phyloP scores from a whole-genome alignment of 176 grass and related monocot species.

The Typha latifolia region DNA sequence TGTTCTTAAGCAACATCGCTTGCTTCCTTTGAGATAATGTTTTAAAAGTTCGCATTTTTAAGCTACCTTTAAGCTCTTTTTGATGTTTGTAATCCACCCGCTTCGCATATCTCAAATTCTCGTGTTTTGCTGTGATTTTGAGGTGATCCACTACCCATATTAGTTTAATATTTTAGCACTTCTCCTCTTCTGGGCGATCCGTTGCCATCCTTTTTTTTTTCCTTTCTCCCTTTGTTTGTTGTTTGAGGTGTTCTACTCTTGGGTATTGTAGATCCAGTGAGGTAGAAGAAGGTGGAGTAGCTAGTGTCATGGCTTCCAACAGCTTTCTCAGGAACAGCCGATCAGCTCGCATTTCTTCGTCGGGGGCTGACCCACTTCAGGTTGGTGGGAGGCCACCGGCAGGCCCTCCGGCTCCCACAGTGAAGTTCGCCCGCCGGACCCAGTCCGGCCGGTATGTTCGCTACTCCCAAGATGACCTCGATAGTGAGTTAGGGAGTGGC shows the following conservation, averaged over 20 bases:
- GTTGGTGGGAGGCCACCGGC: not conserved
- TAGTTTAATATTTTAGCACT: no score
- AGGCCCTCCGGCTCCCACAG: slow-evolving; percentile 31
- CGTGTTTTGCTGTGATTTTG: no score
- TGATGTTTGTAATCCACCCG: not conserved
- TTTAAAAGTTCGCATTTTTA: slow-evolving; percentile 5
- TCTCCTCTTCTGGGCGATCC: not conserved
- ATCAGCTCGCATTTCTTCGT: slow-evolving; percentile 19
- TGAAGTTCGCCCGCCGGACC: slow-evolving; percentile 71
- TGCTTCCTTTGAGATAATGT: not conserved
- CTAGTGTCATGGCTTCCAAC: slow-evolving; percentile 37
- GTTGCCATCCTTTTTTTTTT: not conserved
- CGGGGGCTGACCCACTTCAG: not conserved
- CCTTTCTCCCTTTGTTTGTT: not conserved
- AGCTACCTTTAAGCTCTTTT: not conserved
- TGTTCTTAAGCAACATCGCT: not conserved
- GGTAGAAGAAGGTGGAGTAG: not conserved
- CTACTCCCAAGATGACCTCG: slow-evolving; percentile 76
- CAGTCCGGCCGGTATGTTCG: slow-evolving; percentile 64
- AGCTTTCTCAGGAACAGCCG: slow-evolving; percentile 16
- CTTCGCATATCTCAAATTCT: not conserved
- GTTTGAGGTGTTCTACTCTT: not conserved
- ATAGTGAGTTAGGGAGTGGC: slow-evolving; percentile 43
- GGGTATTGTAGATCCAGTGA: slow-evolving; percentile 14
- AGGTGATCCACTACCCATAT: no score